Percentiles rank a stretch among this genome's conserved stretches.
Evolutionary conservation across 768 basidiomycete species (phyloP).

Genomic region (Psilocybe sp.): DNA sequence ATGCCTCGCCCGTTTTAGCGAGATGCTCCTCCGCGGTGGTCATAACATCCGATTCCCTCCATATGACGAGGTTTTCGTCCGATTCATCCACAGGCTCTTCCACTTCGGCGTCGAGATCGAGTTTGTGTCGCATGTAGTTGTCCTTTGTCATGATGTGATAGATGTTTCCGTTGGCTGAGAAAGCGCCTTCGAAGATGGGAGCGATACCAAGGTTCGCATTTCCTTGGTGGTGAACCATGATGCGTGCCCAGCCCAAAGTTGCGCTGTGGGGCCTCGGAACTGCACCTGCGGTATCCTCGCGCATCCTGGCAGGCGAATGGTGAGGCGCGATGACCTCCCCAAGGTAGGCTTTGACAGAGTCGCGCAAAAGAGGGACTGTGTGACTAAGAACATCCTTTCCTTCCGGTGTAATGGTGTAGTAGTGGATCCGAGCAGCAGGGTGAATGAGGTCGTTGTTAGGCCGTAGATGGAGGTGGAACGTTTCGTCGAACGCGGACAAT

Average conservation of each 20-base stretch:
- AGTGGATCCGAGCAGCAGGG: slow-evolving; percentile 70
- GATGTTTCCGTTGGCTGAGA: slow-evolving; percentile 62
- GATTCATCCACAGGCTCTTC: slow-evolving; percentile 33
- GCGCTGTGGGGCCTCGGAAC: slow-evolving; percentile 39
- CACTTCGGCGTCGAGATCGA: slow-evolving; percentile 52
- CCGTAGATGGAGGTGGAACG: slow-evolving; percentile 68
- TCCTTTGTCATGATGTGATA: slow-evolving; percentile 73
- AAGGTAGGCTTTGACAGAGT: slow-evolving; percentile 65
- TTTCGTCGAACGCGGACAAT: slow-evolving; percentile 62
- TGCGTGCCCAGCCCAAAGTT: slow-evolving; percentile 74
- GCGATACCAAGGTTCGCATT: slow-evolving; percentile 42
- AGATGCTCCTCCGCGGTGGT: slow-evolving; percentile 45
- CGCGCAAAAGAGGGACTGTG: slow-evolving; percentile 60
- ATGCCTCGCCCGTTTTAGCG: slow-evolving; percentile 23
- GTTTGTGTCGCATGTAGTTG: slow-evolving; percentile 64
- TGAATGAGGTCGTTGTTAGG: slow-evolving; percentile 81
- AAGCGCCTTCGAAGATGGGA: slow-evolving; percentile 74
- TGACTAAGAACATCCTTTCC: slow-evolving; percentile 49
- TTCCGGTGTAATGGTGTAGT: slow-evolving; percentile 50
- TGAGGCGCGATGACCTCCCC: slow-evolving; percentile 71
- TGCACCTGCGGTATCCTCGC: slow-evolving; percentile 61
- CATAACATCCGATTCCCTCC: slow-evolving; percentile 71
- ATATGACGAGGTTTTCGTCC: slow-evolving; percentile 64
- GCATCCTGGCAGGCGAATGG: slow-evolving; percentile 51
- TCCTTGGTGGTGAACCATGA: slow-evolving; percentile 68